A percentile compares a stretch with the other conserved stretches of the same genome.
phyloP scores from a whole-genome alignment of 208 protist genomes.

The Trichomonas tenax region DNA sequence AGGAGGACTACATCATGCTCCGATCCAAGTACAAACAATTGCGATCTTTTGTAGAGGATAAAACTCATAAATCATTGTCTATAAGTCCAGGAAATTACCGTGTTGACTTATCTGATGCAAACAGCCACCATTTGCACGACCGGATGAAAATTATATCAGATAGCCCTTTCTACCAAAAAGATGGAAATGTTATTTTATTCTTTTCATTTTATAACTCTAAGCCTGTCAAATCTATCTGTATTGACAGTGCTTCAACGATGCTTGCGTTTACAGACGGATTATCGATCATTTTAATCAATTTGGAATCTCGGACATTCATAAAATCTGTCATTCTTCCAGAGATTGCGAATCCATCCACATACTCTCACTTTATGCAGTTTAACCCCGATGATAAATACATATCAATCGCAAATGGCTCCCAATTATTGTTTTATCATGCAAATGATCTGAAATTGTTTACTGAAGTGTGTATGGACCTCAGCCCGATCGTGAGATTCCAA shows the following conservation, averaged over 20 bases:
- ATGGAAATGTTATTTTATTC: neutral
- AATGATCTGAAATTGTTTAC: neutral
- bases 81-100: neutral
- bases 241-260: neutral
- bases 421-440: neutral
- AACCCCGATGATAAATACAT: neutral
- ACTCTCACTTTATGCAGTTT: neutral
- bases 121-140: neutral
- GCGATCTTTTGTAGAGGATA: neutral
- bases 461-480: neutral
- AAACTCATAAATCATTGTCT: neutral
- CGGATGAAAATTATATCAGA: neutral
- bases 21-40: neutral
- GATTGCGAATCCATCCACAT: too few species aligned
- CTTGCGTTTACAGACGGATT: neutral
- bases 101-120: neutral
- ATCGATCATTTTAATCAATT: neutral
- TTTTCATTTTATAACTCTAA: neutral
- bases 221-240: neutral
- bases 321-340: neutral
- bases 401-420: neutral
- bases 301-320: neutral
- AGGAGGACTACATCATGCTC: neutral
- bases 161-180: neutral
- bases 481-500: neutral